These are phyloP conservation scores for Ilyonectria sp. DNA, from an alignment of 2,329 filamentous ascomycete species.

Conservation along the genomic window DNA sequence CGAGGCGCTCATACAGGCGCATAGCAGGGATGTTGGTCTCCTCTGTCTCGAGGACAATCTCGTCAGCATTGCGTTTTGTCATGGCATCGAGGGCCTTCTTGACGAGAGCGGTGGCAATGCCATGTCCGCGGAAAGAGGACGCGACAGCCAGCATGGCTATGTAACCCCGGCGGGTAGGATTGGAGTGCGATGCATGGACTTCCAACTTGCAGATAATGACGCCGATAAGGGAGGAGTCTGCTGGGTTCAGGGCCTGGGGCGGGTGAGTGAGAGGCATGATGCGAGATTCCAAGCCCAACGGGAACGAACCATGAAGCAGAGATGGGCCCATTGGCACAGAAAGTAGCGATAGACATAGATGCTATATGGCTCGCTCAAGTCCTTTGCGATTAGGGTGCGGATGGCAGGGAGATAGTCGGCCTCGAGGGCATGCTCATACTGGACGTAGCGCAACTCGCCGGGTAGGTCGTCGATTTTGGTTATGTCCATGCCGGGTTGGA, in stretches of 20 bases:
- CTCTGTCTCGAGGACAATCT: slow-evolving; percentile 96
- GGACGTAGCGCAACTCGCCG: slow-evolving; percentile 69
- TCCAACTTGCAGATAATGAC: slow-evolving; percentile 97
- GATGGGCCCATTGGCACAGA: slow-evolving; percentile 94
- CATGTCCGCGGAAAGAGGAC: slow-evolving; percentile 83
- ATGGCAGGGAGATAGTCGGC: slow-evolving; percentile 84
- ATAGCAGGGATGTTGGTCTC: slow-evolving; percentile 92
- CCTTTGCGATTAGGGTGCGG: slow-evolving; percentile 92
- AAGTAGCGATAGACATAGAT: slow-evolving; percentile 99
- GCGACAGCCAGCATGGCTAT: slow-evolving; percentile 99
- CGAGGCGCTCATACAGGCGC: slow-evolving; percentile 91
- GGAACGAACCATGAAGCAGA: slow-evolving; percentile 88
- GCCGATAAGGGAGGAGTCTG: slow-evolving; percentile 79
- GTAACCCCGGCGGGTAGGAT: slow-evolving; percentile 84
- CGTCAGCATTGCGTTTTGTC: slow-evolving; percentile 86
- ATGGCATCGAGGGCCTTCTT: slow-evolving; percentile 92
- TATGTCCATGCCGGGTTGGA: slow-evolving; percentile 52
- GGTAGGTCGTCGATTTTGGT: slow-evolving; percentile 55
- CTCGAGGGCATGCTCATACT: slow-evolving; percentile 75
- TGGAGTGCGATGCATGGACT: slow-evolving; percentile 85
- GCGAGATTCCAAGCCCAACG: slow-evolving; percentile 12
- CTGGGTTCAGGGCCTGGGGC: slow-evolving; percentile 70
- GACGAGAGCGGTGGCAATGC: slow-evolving; percentile 92
- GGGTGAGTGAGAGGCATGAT: slow-evolving; percentile 18
- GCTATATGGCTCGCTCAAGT: slow-evolving; percentile 97